Percentiles rank a stretch among this genome's conserved stretches.
These are phyloP conservation scores for Hypericum perforatum DNA, from an alignment of 345 rosid species.

Conservation along the genomic window DNA sequence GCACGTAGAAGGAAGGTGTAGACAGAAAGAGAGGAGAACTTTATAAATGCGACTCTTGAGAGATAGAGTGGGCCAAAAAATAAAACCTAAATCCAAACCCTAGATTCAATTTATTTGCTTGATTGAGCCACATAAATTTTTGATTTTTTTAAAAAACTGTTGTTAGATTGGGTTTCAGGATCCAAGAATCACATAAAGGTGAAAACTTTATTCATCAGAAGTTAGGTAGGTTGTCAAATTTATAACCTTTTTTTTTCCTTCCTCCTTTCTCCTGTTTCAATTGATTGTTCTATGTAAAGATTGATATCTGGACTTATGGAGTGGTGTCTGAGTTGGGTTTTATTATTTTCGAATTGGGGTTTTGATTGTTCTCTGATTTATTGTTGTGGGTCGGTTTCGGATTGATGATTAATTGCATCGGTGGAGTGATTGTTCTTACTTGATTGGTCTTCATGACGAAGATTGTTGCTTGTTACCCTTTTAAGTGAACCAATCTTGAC, in stretches of 20 bases:
- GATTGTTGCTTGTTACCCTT: slow-evolving; percentile 16
- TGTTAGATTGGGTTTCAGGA: slow-evolving; percentile 12
- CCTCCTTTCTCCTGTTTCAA: no score
- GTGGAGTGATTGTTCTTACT: slow-evolving; percentile 9
- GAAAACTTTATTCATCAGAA: no score
- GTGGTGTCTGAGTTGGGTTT: no score
- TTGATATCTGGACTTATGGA: no score
- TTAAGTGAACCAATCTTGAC: slow-evolving; percentile 26
- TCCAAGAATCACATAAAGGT: slow-evolving; percentile 15
- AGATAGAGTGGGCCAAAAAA: slow-evolving; percentile 15
- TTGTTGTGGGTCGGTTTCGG: slow-evolving; percentile 2
- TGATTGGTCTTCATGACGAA: slow-evolving; percentile 5
- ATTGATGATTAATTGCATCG: slow-evolving; percentile 8
- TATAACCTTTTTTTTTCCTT: no score
- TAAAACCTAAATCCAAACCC: slow-evolving; percentile 31
- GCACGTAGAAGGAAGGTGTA: slow-evolving; percentile 1
- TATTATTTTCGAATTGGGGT: no score
- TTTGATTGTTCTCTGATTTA: no score
- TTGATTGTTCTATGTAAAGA: no score
- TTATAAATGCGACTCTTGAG: slow-evolving; percentile 19
- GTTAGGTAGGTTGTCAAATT: no score
- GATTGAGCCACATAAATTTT: slow-evolving; percentile 7
- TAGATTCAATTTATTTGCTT: slow-evolving; percentile 22
- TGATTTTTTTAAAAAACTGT: not conserved
- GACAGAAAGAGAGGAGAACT: slow-evolving; percentile 1